Percentiles rank a stretch among this genome's conserved stretches.
phyloP scores from a whole-genome alignment of 176 grass and related monocot species.

The Canna indica region DNA sequence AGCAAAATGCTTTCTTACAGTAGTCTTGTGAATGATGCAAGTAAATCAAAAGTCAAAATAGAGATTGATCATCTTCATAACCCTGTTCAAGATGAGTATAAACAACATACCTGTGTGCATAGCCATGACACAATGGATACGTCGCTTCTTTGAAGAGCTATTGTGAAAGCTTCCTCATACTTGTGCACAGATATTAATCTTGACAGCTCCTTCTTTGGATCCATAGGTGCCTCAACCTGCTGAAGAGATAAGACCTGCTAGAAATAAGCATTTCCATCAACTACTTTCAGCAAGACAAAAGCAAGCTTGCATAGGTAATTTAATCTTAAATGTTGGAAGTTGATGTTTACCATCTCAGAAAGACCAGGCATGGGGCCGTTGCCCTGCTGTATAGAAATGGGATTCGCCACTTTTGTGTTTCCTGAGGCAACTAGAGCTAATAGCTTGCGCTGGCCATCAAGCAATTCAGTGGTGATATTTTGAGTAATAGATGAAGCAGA shows the following conservation, averaged over 20 bases:
- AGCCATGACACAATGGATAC: conserved; percentile 83
- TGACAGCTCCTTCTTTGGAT: conserved; percentile 61
- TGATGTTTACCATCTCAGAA: conserved; percentile 38
- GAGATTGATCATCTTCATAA: not conserved
- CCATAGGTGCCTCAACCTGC: conserved; percentile 60
- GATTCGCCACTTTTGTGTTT: conserved; percentile 28
- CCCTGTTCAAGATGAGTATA: not conserved
- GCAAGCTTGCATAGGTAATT: not conserved
- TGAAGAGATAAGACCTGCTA: conserved; percentile 27
- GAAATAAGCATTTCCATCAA: not conserved
- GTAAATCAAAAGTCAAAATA: not conserved
- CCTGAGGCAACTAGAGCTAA: conserved; percentile 54
- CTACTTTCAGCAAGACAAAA: not conserved
- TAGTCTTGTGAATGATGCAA: not conserved
- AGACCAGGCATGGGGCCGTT: conserved; percentile 47
- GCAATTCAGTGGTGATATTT: conserved; percentile 58
- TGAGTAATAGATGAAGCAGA: conserved; percentile 64
- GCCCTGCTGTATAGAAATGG: conserved; percentile 37
- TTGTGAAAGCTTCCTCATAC: conserved; percentile 76
- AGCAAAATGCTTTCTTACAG: not conserved
- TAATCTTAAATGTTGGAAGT: not conserved
- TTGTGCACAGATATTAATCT: conserved; percentile 59
- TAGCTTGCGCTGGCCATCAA: conserved; percentile 82
- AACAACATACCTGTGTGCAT: conserved; percentile 55
- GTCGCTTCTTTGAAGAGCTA: conserved; percentile 85